Evolutionary conservation across 768 basidiomycete species (phyloP).

Genomic region (Mrakia frigida): DNA sequence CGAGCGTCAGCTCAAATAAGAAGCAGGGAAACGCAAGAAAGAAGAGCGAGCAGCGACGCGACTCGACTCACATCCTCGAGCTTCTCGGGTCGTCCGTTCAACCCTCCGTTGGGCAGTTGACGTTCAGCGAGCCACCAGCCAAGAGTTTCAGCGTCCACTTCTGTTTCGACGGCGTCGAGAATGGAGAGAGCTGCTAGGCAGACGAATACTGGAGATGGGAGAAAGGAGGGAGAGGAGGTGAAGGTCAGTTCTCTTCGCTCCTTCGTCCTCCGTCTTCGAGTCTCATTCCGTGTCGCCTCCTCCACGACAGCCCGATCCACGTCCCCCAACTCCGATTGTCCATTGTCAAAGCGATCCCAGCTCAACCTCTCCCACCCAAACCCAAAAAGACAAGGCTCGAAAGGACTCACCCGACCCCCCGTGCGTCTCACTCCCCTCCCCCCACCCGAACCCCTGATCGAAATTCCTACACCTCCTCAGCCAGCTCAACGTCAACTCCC

Average conservation of each 20-base stretch:
- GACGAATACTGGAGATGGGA: neutral
- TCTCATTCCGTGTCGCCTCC: too few species aligned
- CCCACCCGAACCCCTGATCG: constrained; percentile 87
- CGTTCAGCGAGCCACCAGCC: constrained; percentile 93
- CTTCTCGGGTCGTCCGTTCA: constrained; percentile 97
- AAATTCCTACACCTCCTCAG: constrained; percentile 78
- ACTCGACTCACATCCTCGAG: constrained; percentile 72
- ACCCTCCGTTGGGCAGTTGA: constrained; percentile 84
- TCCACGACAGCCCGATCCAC: too few species aligned
- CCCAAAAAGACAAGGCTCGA: neutral
- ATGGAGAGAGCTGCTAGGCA: constrained; percentile 84
- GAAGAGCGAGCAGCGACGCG: neutral
- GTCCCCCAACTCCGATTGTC: too few species aligned
- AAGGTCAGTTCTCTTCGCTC: too few species aligned
- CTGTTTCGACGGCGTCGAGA: constrained; percentile 67
- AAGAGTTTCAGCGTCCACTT: constrained; percentile 68
- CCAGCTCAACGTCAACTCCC: constrained; percentile 63
- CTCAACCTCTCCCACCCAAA: neutral
- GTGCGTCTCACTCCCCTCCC: constrained; percentile 85
- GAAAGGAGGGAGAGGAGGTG: neutral
- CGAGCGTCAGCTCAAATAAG: neutral
- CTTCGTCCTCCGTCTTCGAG: too few species aligned
- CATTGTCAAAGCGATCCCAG: neutral
- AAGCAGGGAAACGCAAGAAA: neutral
- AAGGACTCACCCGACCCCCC: constrained; percentile 67